Evolutionary conservation across 1,139 yeast genomes (phyloP), one percentile per base, ranked within the genome.

Genomic region (Lodderomyces pseudojiufengensis): DNA sequence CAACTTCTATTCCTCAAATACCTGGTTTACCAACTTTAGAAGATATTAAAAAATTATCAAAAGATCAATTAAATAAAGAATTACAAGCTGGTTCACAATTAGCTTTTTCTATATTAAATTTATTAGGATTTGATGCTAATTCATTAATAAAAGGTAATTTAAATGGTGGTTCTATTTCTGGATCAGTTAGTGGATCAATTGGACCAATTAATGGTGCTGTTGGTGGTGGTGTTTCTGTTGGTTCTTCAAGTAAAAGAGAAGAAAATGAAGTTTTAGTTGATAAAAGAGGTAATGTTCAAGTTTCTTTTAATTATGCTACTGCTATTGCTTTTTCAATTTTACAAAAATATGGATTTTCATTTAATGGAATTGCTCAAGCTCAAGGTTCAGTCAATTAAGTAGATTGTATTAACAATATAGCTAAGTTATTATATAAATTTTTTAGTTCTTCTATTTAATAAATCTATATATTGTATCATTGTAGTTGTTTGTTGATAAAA

Each of bases 181-280:
- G 5, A 8, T 9, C 13, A 8, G 28, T 14, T 26, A 9, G 4
- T 26, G 24, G 24, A 6, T 4, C 5, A 6, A 9, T 22, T 22
- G 24, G 24, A 9, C n/a, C 24, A 9, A n/a, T 26, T 26, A n/a
- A 14, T 26, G 28, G 13, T 26, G 5, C 28, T 4, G 4, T n/a
- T 26, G 28, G 28, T 18, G 20, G 20, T 18, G 20, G 20, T 18
- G 20, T 7, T 18, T 18, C 20, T 5, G 7, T 18, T n/a, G n/a
- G n/a, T 18, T 18, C 20, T 5, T 5, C 20, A 18, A 35, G 51
- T 9, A n/a, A n/a, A n/a, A n/a, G n/a, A n/a, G 45, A 48, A 31
- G 22, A 39, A 9, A 31, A 35, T 21, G 29, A 31, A 6, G 28
- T 34, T 4, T 38, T 24, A 29, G 14, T 12, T n/a, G 9, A 11